These are phyloP conservation scores for Leucocoprinus leucothites DNA, from an alignment of 768 basidiomycete genomes.

Conservation along the genomic window DNA sequence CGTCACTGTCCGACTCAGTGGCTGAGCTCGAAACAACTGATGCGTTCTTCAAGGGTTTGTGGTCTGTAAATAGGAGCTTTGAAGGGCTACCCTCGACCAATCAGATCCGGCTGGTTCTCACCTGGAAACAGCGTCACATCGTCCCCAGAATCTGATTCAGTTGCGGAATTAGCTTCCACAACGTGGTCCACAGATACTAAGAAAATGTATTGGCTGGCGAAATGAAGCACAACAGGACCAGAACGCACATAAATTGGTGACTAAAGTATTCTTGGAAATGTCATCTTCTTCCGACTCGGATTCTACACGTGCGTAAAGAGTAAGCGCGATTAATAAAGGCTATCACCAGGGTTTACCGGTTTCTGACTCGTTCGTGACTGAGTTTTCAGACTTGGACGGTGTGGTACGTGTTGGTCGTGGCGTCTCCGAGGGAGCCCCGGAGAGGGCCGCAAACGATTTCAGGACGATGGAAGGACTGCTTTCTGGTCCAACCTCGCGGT, in stretches of 20 bases:
- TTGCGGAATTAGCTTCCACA: constrained; percentile 22
- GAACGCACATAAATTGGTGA: constrained; percentile 2
- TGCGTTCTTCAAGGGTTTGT: background rate
- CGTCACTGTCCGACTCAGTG: constrained; percentile 42
- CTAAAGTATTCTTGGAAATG: background rate
- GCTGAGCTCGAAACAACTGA: constrained; percentile 25
- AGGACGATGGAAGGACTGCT: background rate
- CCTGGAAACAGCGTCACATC: constrained; percentile 10
- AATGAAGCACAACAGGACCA: background rate
- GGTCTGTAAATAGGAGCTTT: background rate
- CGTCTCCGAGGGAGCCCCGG: background rate
- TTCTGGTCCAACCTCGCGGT: constrained; percentile 3
- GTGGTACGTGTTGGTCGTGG: background rate
- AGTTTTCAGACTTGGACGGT: background rate
- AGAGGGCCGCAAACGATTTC: constrained; percentile 4
- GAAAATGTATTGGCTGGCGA: constrained; percentile 8
- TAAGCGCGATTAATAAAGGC: background rate
- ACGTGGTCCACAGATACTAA: constrained; percentile 1
- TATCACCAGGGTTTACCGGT: constrained; percentile 4
- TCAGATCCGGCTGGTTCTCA: background rate
- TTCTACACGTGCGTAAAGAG: background rate
- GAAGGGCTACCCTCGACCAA: background rate
- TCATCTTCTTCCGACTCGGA: constrained; percentile 12
- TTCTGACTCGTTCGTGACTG: background rate
- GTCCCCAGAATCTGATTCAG: constrained; percentile 33